Evolutionary conservation across 2,329 filamentous ascomycete species (phyloP).

Genomic region (Botrytis deweyae): DNA sequence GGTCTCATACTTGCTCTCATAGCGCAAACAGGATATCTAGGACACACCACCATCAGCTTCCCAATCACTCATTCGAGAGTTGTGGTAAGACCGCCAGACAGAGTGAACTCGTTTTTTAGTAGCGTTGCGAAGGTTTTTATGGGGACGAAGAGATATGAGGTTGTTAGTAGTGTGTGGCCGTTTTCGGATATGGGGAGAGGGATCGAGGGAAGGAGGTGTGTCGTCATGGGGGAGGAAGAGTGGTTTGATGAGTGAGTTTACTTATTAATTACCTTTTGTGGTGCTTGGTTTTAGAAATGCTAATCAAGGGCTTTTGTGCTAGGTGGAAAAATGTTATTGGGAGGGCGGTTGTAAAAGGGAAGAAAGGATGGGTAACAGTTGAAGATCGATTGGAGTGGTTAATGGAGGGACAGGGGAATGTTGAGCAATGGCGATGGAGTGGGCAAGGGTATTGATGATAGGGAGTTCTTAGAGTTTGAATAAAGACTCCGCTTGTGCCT

Average conservation of each 20-base stretch:
- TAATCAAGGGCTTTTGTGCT: slow-evolving; percentile 18
- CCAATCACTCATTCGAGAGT: slow-evolving; percentile 51
- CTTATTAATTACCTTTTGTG: background rate
- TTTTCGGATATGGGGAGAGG: slow-evolving; percentile 50
- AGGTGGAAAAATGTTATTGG: slow-evolving; percentile 50
- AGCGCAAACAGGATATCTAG: slow-evolving; percentile 51
- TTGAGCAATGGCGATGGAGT: slow-evolving; percentile 22
- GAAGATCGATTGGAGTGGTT: slow-evolving; percentile 37
- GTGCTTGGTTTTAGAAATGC: slow-evolving; percentile 5
- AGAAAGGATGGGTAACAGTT: slow-evolving; percentile 36
- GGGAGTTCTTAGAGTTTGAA: no score
- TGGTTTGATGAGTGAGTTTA: slow-evolving; percentile 47
- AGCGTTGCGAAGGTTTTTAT: slow-evolving; percentile 52
- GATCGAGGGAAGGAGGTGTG: slow-evolving; percentile 44
- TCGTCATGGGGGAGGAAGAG: slow-evolving; percentile 55
- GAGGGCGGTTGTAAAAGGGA: slow-evolving; percentile 40
- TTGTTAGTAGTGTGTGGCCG: slow-evolving; percentile 57
- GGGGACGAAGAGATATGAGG: slow-evolving; percentile 55
- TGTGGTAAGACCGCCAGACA: slow-evolving; percentile 50
- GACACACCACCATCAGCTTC: slow-evolving; percentile 50
- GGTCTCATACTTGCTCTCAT: slow-evolving; percentile 54
- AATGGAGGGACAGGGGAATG: slow-evolving; percentile 32
- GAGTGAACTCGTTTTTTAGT: slow-evolving; percentile 48
- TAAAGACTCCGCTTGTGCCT: background rate
- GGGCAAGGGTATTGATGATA: background rate